Base-by-base conservation (phyloP, 2,329 filamentous ascomycete species). In the Curvularia eragrostidis region DNA sequence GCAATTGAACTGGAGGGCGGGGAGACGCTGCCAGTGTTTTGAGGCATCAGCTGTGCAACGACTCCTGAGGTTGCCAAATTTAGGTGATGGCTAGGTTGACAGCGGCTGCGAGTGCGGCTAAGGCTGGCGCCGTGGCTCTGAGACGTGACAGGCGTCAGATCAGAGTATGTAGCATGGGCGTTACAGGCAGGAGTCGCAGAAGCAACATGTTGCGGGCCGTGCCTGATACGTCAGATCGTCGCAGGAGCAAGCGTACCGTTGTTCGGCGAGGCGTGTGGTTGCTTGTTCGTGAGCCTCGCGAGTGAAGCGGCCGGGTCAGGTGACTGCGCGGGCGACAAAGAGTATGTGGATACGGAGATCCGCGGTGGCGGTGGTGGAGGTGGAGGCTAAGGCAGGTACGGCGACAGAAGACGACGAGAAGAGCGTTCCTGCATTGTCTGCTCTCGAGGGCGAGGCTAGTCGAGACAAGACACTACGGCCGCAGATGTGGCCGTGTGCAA, bases 311-410 rank as follows among this genome's bases (percentile, higher is more conserved):
- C 9, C 28, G 50, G 50, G 41, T 36, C n/a, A 18, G 15, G 41
- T 50, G 49, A 44, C 23, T 30, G 49, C 48, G n/a, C 34, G 13
- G n/a, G 10, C 26, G 41, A 30, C 21, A 24, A 18, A 36, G 1
- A 36, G n/a, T 21, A 7, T 8, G 32, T 48, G 43, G 43, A 26
- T 23, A 9, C 30, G 23, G 9, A 23, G 43, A 43, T 38, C 18
- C 21, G 21, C 24, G 23, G 15, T 5, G 15, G n/a, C 32, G n/a
- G n/a, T n/a, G n/a, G n/a, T n/a, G 48, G 42, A 34, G 26, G 18
- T n/a, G 18, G 24, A 43, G 38, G 48, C 54, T 58, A 54, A 58
- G 46, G 58, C 58, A 61, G 54, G 58, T 61, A 61, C 54, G 41
- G n/a, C 38, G 23, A 54, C 39, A 38, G 44, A 32, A 51, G n/a